Evolutionary conservation across 2,329 filamentous ascomycete genomes (phyloP).

Genomic region (Aspergillus cejpii): DNA sequence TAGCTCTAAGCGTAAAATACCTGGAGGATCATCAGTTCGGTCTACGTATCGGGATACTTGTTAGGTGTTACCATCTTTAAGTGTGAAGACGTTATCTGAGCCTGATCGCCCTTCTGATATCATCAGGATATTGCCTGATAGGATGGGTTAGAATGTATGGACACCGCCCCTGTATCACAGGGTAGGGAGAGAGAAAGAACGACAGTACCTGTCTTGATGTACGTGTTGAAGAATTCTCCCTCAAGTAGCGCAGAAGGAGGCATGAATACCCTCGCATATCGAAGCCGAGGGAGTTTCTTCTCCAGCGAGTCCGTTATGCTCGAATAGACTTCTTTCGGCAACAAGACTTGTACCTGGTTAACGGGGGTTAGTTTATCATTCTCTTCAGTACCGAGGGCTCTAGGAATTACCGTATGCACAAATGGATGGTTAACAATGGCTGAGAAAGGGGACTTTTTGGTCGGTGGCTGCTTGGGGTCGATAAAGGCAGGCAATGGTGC

Average conservation of each 20-base stretch:
- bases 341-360: constrained; percentile 54
- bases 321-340: constrained; percentile 59
- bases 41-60: background rate
- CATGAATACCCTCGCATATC: constrained; percentile 66
- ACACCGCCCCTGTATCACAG: background rate
- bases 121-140: constrained; percentile 68
- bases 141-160: background rate
- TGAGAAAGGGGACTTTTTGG: constrained; percentile 69
- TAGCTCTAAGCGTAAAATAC: constrained; percentile 66
- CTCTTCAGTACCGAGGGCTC: background rate
- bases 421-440: constrained; percentile 60
- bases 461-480: constrained; percentile 62
- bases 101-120: constrained; percentile 69
- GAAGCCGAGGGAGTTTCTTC: constrained; percentile 31
- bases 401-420: constrained; percentile 55
- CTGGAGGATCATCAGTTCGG: constrained; percentile 36
- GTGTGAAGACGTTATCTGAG: constrained; percentile 63
- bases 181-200: background rate
- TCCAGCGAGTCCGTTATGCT: constrained; percentile 50
- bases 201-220: constrained; percentile 66
- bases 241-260: constrained; percentile 64
- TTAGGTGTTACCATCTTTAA: constrained; percentile 56
- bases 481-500: constrained; percentile 60
- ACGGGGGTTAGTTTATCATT: constrained; percentile 40
- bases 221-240: constrained; percentile 70